Percentiles rank a stretch among this genome's conserved stretches.
Evolutionary conservation across 768 basidiomycete species (phyloP).

Genomic region (Strobilomyces confusus): DNA sequence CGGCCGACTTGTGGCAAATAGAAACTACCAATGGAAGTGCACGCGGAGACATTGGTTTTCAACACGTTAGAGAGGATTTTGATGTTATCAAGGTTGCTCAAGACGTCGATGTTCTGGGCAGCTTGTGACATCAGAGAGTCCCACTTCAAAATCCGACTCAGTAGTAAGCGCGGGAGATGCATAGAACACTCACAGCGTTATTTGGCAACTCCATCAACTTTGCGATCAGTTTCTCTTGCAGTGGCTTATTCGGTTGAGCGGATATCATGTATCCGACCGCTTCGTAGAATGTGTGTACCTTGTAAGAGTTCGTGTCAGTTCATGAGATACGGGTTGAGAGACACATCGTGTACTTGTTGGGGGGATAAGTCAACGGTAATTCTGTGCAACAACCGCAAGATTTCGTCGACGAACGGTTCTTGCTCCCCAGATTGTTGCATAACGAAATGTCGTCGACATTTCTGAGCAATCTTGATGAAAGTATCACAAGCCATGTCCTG

Average conservation of each 20-base stretch:
- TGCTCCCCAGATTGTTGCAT: constrained; percentile 97
- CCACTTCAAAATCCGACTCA: constrained; percentile 58
- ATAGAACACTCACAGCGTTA: constrained; percentile 67
- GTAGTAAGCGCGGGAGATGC: neutral
- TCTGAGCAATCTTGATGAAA: constrained; percentile 99
- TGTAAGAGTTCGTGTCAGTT: constrained; percentile 11
- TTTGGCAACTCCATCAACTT: constrained; percentile 98
- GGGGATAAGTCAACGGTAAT: constrained; percentile 94
- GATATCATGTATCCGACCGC: constrained; percentile 99
- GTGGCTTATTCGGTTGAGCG: constrained; percentile 95
- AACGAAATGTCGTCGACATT: constrained; percentile 96
- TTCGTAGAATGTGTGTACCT: constrained; percentile 97
- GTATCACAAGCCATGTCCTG: constrained; percentile 99
- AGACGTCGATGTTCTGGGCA: constrained; percentile 85
- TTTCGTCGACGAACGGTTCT: constrained; percentile 98
- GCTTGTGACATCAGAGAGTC: constrained; percentile 97
- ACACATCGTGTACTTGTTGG: constrained; percentile 51
- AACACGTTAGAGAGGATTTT: constrained; percentile 95
- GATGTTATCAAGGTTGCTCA: constrained; percentile 88
- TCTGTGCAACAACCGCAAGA: constrained; percentile 82
- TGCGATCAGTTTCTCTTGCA: constrained; percentile 90
- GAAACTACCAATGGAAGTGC: constrained; percentile 94
- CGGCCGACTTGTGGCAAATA: constrained; percentile 96
- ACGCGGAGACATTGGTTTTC: constrained; percentile 98
- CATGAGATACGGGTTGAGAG: neutral